phyloP scores from a whole-genome alignment of 441 rosid genomes.

The Jatropha multifida region DNA sequence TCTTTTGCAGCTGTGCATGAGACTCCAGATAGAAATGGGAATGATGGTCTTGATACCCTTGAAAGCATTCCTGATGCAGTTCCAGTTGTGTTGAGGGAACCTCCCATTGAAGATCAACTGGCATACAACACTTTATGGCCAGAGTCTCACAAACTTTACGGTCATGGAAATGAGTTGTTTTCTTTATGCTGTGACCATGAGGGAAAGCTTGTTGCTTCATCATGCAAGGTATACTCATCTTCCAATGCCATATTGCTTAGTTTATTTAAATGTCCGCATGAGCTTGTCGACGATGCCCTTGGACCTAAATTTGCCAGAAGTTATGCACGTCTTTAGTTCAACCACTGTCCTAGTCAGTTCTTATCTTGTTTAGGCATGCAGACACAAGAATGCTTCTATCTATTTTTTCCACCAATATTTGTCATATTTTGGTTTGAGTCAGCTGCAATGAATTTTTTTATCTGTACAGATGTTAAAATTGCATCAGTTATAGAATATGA shows the following conservation, averaged over 20 bases:
- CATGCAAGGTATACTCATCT: conserved; percentile 73
- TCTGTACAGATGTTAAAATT: not conserved
- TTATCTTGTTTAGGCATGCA: not conserved
- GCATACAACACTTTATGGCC: conserved; percentile 95
- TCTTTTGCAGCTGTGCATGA: conserved; percentile 60
- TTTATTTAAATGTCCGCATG: not conserved
- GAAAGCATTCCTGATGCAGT: conserved; percentile 92
- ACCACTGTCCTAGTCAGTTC: not conserved
- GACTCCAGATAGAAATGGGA: conserved; percentile 43
- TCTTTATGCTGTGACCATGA: conserved; percentile 77
- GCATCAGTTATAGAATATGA: not conserved
- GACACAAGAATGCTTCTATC: not conserved
- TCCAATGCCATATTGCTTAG: not conserved
- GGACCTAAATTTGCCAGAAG: not conserved
- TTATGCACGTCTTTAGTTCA: not conserved
- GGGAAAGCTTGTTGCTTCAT: conserved; percentile 87
- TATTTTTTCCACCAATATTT: not conserved
- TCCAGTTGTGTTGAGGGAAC: conserved; percentile 77
- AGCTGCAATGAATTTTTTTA: not conserved
- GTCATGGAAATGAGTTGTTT: conserved; percentile 95
- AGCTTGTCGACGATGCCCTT: not conserved
- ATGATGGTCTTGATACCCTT: conserved; percentile 69
- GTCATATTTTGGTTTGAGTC: not conserved
- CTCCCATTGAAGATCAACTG: conserved; percentile 93
- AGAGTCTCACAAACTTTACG: conserved; percentile 90